phyloP scores from a whole-genome alignment of 805 yeast genomes.

The Zygosaccharomyces gambellarensis region DNA sequence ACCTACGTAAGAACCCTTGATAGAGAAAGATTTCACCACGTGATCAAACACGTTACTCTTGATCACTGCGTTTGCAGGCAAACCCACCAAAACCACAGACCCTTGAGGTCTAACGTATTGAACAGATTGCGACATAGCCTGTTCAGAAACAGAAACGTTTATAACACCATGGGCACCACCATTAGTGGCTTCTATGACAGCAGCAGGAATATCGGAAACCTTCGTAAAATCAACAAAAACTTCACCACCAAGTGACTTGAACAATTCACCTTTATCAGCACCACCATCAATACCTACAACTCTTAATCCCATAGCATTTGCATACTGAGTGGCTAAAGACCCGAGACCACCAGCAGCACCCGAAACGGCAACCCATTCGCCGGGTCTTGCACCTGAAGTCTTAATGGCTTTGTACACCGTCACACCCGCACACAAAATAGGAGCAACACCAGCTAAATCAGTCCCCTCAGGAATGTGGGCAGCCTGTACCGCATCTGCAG shows the following conservation, averaged over 20 bases:
- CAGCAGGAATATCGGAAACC: slow-evolving; percentile 47
- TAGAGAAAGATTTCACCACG: slow-evolving; percentile 64
- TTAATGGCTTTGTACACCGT: slow-evolving; percentile 59
- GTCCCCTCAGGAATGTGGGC: slow-evolving; percentile 70
- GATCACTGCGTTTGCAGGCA: slow-evolving; percentile 72
- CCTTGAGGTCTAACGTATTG: slow-evolving; percentile 60
- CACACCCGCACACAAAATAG: slow-evolving; percentile 58
- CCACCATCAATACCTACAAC: slow-evolving; percentile 57
- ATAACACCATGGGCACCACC: slow-evolving; percentile 75
- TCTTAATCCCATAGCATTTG: slow-evolving; percentile 53
- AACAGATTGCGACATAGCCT: slow-evolving; percentile 54
- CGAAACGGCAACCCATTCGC: slow-evolving; percentile 55
- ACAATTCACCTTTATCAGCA: slow-evolving; percentile 44
- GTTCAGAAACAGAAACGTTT: slow-evolving; percentile 63
- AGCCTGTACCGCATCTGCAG: slow-evolving; percentile 82
- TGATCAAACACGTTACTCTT: slow-evolving; percentile 62
- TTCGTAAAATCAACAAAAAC: slow-evolving; percentile 50
- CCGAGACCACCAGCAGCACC: slow-evolving; percentile 66
- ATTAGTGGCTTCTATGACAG: slow-evolving; percentile 47
- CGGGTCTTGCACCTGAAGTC: slow-evolving; percentile 45
- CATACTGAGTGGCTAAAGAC: slow-evolving; percentile 54
- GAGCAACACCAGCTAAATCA: slow-evolving; percentile 68
- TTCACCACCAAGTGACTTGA: slow-evolving; percentile 49
- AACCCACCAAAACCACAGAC: slow-evolving; percentile 64
- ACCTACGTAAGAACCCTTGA: slow-evolving; percentile 82